phyloP scores from a whole-genome alignment of 257 asterid genomes.

The Salvia hispanica region DNA sequence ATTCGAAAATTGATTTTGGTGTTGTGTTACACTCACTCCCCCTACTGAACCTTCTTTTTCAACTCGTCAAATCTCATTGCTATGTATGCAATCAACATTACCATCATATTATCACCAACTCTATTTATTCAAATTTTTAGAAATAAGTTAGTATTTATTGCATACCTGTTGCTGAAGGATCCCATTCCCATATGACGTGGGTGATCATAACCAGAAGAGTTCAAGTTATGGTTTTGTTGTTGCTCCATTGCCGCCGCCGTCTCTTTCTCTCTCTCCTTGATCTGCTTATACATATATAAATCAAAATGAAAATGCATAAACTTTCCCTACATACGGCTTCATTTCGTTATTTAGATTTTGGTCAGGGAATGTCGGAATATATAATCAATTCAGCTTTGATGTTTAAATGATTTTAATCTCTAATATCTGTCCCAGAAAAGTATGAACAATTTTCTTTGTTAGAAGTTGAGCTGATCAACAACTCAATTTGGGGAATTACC shows the following conservation, averaged over 20 bases:
- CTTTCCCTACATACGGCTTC: not conserved
- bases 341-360: too few relatives aligned
- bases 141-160: too few relatives aligned
- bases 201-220: slow-evolving; percentile 42
- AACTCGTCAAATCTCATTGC: slow-evolving; percentile 46
- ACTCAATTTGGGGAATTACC: too few relatives aligned
- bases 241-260: slow-evolving; percentile 35
- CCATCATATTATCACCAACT: too few relatives aligned
- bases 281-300: slow-evolving; percentile 32
- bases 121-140: too few relatives aligned
- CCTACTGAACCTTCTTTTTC: slow-evolving; percentile 42
- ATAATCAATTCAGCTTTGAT: not conserved
- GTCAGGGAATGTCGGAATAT: not conserved
- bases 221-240: slow-evolving; percentile 48
- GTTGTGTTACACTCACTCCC: slow-evolving; percentile 42
- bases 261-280: slow-evolving; percentile 67
- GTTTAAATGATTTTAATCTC: not conserved
- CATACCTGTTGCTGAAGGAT: slow-evolving; percentile 44
- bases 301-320: not conserved
- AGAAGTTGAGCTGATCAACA: too few relatives aligned
- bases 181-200: slow-evolving; percentile 35
- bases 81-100: not conserved
- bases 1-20: slow-evolving; percentile 42
- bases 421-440: too few relatives aligned
- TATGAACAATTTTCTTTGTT: too few relatives aligned